Base-by-base conservation (phyloP, 2,329 filamentous ascomycete species). In the Fusarium sp. region DNA sequence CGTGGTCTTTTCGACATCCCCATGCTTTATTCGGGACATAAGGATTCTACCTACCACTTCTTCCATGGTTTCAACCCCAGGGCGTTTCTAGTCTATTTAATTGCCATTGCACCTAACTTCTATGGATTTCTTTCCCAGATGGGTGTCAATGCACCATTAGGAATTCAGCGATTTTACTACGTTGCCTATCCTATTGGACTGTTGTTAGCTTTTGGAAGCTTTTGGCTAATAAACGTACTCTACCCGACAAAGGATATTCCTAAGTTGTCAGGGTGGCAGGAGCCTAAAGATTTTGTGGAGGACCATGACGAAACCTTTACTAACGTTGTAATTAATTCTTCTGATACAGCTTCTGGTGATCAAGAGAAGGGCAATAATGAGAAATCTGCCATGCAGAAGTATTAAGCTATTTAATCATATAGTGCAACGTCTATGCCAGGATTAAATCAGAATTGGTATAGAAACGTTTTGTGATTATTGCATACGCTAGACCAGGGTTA, bases 111-210 rank as follows among this genome's bases (percentile, higher is more conserved):
- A 17, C 57, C 57, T 1, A 60, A 60, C n/a, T 60, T 60, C 20
- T 60, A 60, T 6, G 57, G 57, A 22, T 60, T 60, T 4, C 57
- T 60, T 0, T 59, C 3, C 5, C 57, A 60, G 10, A 60, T 60
- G 54, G 57, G 57, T 19, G 57, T 60, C 2, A 2, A 7, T 0
- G 57, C 57, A 6, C 57, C 57, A 0, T 4, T 60, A 1, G 57
- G 54, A 0, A 52, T 60, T 4, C 54, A 60, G 9, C 33, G 57
- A 6, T 60, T 60, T 4, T 60, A 60, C 32, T 32, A 25, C 1
- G 54, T 60, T 4, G 57, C 57, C 0, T 60, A 60, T 13, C 57
- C 57, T 0, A 25, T 60, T 0, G 57, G 57, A 11, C 25, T 60
- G 0, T 51, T 52, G 0, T 4, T 60, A 14, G 57, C 57, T 2